Base-by-base conservation (phyloP, 768 basidiomycete species). In the Rhizopogon salebrosus region DNA sequence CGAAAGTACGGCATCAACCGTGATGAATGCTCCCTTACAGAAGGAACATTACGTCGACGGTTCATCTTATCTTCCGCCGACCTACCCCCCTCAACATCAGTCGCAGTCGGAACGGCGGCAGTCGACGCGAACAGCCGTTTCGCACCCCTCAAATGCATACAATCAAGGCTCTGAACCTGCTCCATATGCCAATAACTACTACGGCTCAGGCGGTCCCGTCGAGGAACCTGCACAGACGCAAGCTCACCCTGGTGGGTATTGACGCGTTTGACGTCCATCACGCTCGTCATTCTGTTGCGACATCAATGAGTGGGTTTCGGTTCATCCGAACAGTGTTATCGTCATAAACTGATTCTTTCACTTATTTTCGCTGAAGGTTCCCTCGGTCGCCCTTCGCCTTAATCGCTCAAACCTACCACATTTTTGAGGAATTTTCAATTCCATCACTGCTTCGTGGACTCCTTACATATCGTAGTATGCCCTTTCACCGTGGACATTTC, bases 1-100 rank as follows among this genome's bases (percentile, higher is more conserved):
- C 48, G 73, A 75, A 51, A 89, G 87, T 62, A 81, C 80, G 54
- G 76, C 76, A 45, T 77, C 81, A 22, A 84, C 84, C 46, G 62
- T 80, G 53, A 62, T 80, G 53, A 74, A 70, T 39, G 71, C 76
- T 54, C 79, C 80, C 14, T 64, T 73, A 35, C 78, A 78, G 52
- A 72, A 70, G 48, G 78, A 80, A 60, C 63, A 64, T 4, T 71
- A 75, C 23, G 69, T 70, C n/a, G 60, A 73, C 41, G 70, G 68
- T 49, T 53, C 53, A 11, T 38, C 42, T 39, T 60, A 70, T 35
- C 62, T 41, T 62, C 53, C 64, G 59, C 41, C 61, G 59, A 62
- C 66, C 4, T 73, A 78, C 54, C 66, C 70, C 31, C 57, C 65
- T 51, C 62, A 62, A 49, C 51, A 57, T 35, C 61, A 69, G 49